Conservation (phyloP, 495 filamentous ascomycete species). For the Mytilinidion resinicola region DNA sequence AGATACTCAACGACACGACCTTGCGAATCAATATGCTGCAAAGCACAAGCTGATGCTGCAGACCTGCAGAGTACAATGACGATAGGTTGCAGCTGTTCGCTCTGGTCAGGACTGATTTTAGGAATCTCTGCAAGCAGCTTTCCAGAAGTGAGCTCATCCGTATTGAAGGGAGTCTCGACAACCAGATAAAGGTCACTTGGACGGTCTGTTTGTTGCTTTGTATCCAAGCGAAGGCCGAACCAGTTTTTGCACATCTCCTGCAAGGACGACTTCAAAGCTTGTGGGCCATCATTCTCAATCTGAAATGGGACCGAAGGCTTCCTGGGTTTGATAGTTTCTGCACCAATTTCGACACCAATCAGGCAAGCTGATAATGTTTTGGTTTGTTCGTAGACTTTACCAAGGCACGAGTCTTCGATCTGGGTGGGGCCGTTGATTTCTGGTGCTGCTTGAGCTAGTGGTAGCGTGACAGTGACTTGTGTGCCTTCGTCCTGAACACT, state of each 20-base stretch:
- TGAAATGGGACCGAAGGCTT: too few species aligned
- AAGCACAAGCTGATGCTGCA: background rate
- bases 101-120: background rate
- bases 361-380: too few species aligned
- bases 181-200: background rate
- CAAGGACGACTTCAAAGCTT: background rate
- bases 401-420: too few species aligned
- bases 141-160: background rate
- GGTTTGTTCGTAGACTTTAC: too few species aligned
- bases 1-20: background rate
- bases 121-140: background rate
- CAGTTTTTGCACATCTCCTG: background rate
- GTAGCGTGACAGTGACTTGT: slow-evolving; percentile 20
- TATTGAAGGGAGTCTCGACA: background rate
- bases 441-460: background rate
- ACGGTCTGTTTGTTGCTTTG: background rate
- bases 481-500: slow-evolving; percentile 24
- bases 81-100: background rate
- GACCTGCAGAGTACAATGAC: background rate
- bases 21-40: background rate
- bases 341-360: too few species aligned
- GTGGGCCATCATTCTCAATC: background rate
- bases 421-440: too few species aligned
- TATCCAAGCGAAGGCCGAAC: background rate
- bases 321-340: too few species aligned